Base-by-base conservation (phyloP, 768 basidiomycete genomes). In the Tylopilus sp. region DNA sequence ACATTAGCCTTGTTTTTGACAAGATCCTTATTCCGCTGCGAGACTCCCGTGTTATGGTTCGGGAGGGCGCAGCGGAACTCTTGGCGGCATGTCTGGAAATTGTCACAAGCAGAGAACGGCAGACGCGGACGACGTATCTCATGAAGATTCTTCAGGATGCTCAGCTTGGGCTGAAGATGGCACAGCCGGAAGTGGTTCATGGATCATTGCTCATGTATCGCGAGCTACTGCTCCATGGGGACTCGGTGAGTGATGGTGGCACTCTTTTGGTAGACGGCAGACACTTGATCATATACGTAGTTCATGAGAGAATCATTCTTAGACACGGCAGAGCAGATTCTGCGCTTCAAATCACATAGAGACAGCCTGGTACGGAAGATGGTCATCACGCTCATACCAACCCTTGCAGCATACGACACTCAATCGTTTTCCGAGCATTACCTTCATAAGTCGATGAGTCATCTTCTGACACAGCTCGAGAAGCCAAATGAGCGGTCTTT, bases 351-450 rank as follows among this genome's bases (percentile, higher is more conserved):
- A 68, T 81, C 87, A 10, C 89, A 92, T 67, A 81, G 92, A 57
- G 97, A 99, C 62, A 74, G 82, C 19, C 82, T 92, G 34, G 88
- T 99, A 54, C 85, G 93, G 40, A 89, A 91, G 70, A 93, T 92
- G 75, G 95, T 98, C 54, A 94, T 98, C 64, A 89, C 90, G 9
- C 84, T 99, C 65, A 94, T 99, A 41, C 96, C 97, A 1, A 90
- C 91, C 6, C 82, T 98, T 56, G 96, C 95, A 22, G 86, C 87
- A 3, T 99, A 98, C 69, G 93, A 98, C 65, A 91, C 91, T 2
- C 85, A 90, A 66, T 91, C 87, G 1, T 99, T 99, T 63, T 86
- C 86, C 38, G 87, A 89, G 61, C 87, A 90, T 66, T 94, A 92
- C 67, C 78, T 98, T 10, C 92, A 96, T 74, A 89, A 90, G 68